Evolutionary conservation across 768 basidiomycete genomes (phyloP), one percentile per base, ranked within the genome.

Genomic region (Podaxis sp.): DNA sequence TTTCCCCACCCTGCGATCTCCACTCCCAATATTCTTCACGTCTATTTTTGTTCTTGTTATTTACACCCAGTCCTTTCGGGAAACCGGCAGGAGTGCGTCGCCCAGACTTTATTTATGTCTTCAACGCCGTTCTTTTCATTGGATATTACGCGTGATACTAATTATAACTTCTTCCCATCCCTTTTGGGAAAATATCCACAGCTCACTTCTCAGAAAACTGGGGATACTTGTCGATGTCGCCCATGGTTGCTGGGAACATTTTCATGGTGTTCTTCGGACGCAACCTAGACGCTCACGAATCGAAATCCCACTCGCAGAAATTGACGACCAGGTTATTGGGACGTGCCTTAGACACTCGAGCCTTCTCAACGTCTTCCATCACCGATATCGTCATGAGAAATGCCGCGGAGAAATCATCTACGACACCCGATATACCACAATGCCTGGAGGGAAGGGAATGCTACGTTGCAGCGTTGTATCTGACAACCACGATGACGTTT

Each of bases 221-320:
- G 90, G 93, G 93, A 8, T 91, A 83, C 69, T 78, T 90, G 25
- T 84, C 85, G 19, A 74, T 93, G 52, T 83, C 90, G 0, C 92
- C 94, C 1, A 75, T 93, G 58, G n/a, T 88, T 5, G 91, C 89
- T 3, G 89, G 89, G 0, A 96, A 95, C 74, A 51, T 94, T 1
- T 91, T 94, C 72, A 93, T 92, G n/a, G 66, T 96, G 56, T 77
- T 87, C 49, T 96, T 95, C 67, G 94, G 94, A 4, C 79, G 77
- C 53, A 89, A 92, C 66, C 81, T 94, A 33, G 94, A 96, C 66
- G 79, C 87, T 3, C 91, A 96, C 66, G 83, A 77, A 57, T 66
- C 63, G 7, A 55, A 63, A 13, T 51, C 64, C 11, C 55, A 52
- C 40, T 37, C 40, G 17, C 40, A 66, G 24, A 33, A 49, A 4